A percentile compares a stretch with the other conserved stretches of the same genome.
These are phyloP conservation scores for Trichoderma sp. DNA, from an alignment of 2,329 filamentous ascomycete genomes.

Conservation along the genomic window DNA sequence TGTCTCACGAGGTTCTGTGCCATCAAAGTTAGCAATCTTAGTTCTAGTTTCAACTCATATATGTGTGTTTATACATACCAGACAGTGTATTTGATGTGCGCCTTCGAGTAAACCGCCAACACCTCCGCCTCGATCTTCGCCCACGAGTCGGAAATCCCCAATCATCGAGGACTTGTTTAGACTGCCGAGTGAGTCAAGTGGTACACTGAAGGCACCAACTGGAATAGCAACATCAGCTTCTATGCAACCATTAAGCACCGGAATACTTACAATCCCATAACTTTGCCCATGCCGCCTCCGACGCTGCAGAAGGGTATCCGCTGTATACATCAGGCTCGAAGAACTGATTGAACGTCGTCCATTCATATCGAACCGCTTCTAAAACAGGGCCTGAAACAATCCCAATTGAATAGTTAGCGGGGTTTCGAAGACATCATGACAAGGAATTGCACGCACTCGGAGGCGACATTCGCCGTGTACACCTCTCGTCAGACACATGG, in stretches of 20 bases:
- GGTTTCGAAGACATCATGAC: neutral
- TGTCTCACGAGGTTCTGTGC: neutral
- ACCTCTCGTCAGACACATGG: neutral
- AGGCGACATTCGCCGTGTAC: neutral
- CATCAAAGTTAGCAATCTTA: neutral
- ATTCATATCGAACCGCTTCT: neutral
- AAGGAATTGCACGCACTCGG: neutral
- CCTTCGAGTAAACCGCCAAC: neutral
- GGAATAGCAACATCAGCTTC: neutral
- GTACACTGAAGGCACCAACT: neutral
- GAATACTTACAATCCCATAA: neutral
- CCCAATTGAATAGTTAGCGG: neutral
- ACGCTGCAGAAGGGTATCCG: neutral
- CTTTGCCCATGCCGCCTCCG: neutral
- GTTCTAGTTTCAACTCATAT: accelerated
- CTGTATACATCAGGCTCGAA: neutral
- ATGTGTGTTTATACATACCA: neutral
- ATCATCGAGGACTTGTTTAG: neutral
- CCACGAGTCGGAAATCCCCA: neutral
- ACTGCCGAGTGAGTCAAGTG: neutral
- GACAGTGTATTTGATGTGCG: neutral
- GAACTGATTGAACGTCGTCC: neutral
- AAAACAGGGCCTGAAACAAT: neutral
- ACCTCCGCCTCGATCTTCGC: neutral
- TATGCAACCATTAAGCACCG: neutral